Percentiles rank a stretch among this genome's conserved stretches.
phyloP scores from a whole-genome alignment of 495 filamentous ascomycete genomes.

The Hypoxylon intermedium region DNA sequence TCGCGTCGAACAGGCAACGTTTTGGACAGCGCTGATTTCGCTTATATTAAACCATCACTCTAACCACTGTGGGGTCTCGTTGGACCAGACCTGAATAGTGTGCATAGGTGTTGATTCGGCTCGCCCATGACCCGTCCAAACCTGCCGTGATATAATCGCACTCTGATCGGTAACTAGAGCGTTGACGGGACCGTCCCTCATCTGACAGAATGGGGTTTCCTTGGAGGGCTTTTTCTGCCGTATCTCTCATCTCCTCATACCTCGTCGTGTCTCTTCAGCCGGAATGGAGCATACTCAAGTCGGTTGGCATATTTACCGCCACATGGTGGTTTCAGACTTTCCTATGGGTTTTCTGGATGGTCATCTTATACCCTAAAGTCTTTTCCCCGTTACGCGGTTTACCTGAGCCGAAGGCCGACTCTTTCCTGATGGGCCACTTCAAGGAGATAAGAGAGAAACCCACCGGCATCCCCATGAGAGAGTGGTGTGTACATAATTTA shows the following conservation, averaged over 20 bases:
- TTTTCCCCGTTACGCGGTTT: slow-evolving; percentile 75
- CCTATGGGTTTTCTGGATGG: slow-evolving; percentile 51
- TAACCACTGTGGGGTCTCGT: too few relatives aligned
- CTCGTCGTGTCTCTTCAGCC: slow-evolving; percentile 40
- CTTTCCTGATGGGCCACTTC: slow-evolving; percentile 63
- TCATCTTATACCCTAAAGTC: slow-evolving; percentile 72
- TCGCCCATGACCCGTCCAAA: slow-evolving; percentile 4
- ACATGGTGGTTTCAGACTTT: slow-evolving; percentile 41
- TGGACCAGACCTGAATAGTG: too few relatives aligned
- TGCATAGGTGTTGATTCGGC: slow-evolving; percentile 18
- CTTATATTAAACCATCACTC: too few relatives aligned
- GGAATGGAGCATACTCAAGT: slow-evolving; percentile 35
- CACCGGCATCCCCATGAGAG: slow-evolving; percentile 64
- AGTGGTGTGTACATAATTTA: slow-evolving; percentile 57
- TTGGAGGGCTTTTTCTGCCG: slow-evolving; percentile 29
- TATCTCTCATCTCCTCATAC: slow-evolving; percentile 43
- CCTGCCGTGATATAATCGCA: neutral
- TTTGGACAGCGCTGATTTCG: too few relatives aligned
- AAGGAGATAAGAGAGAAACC: slow-evolving; percentile 61
- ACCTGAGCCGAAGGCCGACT: slow-evolving; percentile 59
- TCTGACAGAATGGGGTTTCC: slow-evolving; percentile 32
- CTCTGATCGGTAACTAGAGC: neutral
- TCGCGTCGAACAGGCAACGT: too few relatives aligned
- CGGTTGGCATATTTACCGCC: slow-evolving; percentile 35
- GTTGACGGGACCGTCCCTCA: neutral